Base-by-base conservation (phyloP, 495 filamentous ascomycete species). In the Lasiosphaeria hispida region DNA sequence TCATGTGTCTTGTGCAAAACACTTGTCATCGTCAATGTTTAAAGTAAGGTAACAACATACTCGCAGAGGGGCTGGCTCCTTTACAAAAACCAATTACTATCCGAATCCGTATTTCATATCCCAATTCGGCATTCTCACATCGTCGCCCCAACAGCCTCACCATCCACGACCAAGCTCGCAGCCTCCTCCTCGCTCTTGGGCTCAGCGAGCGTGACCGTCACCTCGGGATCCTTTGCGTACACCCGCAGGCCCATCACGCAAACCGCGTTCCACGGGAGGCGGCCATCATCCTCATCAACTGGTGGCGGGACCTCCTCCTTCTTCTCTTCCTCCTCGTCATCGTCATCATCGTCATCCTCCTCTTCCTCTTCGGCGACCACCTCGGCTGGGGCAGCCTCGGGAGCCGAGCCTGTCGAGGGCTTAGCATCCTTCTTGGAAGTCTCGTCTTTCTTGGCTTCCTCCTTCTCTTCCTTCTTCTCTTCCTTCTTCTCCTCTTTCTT, bases 231-330 rank as follows among this genome's bases (percentile, higher is more conserved):
- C 55, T 72, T 70, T 10, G 67, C 62, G 60, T 75, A 81, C n/a
- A 83, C 78, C 14, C 79, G 65, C 10, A 83, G 60, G 0, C 80
- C 80, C 19, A 83, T 59, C 8, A 82, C 79, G 48, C 77, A 81
- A 0, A 82, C 71, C 2, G 80, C 80, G 53, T 82, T 81, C 80
- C 80, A 83, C 0, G 78, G 79, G 47, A 74, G 44, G 2, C 48
- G 60, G 18, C 30, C 45, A 7, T 61, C 62, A 6, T 59, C 49
- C 4, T 63, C 57, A 4, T 39, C 44, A 1, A 55, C 30, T 34
- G 72, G 43, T 4, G 53, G 53, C 37, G 15, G 19, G 10, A 10
- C 34, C 35, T 47, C 35, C 10, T 8, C 8, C 36, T 36, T n/a
- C 10, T 45, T 33, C 41, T 62, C 54, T 23, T 60, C 51, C 10